Evolutionary conservation across 768 basidiomycete genomes (phyloP).

Genomic region (Phlebiopsis gigantea): DNA sequence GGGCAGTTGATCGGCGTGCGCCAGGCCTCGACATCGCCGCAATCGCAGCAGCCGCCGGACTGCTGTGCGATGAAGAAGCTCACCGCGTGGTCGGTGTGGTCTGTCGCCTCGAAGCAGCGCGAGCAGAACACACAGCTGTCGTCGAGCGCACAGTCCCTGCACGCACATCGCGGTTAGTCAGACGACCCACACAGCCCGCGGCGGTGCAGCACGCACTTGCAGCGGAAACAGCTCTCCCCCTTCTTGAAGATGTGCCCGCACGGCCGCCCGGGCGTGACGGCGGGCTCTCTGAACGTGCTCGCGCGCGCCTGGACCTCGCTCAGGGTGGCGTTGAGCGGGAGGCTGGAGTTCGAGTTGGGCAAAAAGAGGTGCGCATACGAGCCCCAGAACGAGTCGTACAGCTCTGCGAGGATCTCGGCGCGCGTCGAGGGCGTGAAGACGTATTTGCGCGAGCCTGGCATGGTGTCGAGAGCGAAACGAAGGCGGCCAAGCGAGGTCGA

Average conservation of each 20-base stretch:
- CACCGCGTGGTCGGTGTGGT: conserved; percentile 84
- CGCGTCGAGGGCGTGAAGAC: conserved; percentile 69
- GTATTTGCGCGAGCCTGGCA: conserved; percentile 77
- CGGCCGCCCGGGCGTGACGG: conserved; percentile 59
- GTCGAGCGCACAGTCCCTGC: conserved; percentile 86
- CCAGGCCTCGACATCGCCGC: conserved; percentile 91
- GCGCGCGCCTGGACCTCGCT: conserved; percentile 64
- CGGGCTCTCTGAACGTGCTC: conserved; percentile 55
- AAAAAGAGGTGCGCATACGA: conserved; percentile 69
- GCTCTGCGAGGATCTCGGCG: conserved; percentile 74
- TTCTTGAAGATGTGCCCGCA: conserved; percentile 87
- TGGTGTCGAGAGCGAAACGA: conserved; percentile 71
- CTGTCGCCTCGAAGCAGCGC: conserved; percentile 84
- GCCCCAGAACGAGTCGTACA: conserved; percentile 83
- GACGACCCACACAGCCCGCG: not conserved
- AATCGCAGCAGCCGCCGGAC: conserved; percentile 92
- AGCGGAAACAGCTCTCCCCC: conserved; percentile 89
- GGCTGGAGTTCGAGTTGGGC: conserved; percentile 53
- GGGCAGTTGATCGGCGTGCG: conserved; percentile 60
- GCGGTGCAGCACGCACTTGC: conserved; percentile 64
- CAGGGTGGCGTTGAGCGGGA: conserved; percentile 59
- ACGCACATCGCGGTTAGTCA: not conserved
- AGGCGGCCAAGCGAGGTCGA: conserved; percentile 68
- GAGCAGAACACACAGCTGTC: conserved; percentile 89
- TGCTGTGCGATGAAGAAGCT: conserved; percentile 92